Evolutionary conservation across 306 rosid genomes (phyloP), one percentile per base, ranked within the genome.

Genomic region (Fagus crenata): DNA sequence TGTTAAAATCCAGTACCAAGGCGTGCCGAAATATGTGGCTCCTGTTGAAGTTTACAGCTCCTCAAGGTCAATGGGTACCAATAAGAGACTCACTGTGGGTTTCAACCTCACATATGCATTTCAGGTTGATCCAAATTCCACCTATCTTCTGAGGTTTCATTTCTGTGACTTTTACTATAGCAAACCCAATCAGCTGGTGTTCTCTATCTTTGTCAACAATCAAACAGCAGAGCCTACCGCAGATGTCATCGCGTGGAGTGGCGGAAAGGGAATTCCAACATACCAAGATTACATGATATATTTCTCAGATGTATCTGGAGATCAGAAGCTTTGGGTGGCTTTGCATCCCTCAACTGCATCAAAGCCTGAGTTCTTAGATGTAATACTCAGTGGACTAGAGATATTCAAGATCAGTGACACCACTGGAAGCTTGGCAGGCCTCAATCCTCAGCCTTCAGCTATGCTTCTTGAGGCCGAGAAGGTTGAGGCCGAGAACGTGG

Each of bases 81-180:
- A 73, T 8, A 22, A 53, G 73, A 7, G 67, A 13, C 15, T 83
- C 42, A 88, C 51, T 2, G 13, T 78, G 84, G 75, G 33, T 9
- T 88, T 6, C 54, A 88, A 88, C 70, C 89, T 88, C 77, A 88
- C 89, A 0, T 88, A 89, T 89, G 15, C 43, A 5, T 88, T 88
- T 78, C 83, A 79, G 53, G 83, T 88, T 53, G 91, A 88, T 81
- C 81, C 89, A 2, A 85, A 79, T 73, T 81, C 77, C 35, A 81
- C 79, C 84, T 88, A 85, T 77, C 89, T 88, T 2, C 13, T 71
- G 4, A 83, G 91, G 80, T 53, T 85, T 53, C 87, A 88, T 84
- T 88, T 88, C 13, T 88, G 91, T 61, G 89, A 85, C 13, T 85
- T 28, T 71, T 6, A 15, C 4, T 81, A 28, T 8, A 58, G 70